A percentile compares a stretch with the other conserved stretches of the same genome.
These are phyloP conservation scores for Recurvomyces mirabilis DNA, from an alignment of 495 filamentous ascomycete genomes.

Conservation along the genomic window DNA sequence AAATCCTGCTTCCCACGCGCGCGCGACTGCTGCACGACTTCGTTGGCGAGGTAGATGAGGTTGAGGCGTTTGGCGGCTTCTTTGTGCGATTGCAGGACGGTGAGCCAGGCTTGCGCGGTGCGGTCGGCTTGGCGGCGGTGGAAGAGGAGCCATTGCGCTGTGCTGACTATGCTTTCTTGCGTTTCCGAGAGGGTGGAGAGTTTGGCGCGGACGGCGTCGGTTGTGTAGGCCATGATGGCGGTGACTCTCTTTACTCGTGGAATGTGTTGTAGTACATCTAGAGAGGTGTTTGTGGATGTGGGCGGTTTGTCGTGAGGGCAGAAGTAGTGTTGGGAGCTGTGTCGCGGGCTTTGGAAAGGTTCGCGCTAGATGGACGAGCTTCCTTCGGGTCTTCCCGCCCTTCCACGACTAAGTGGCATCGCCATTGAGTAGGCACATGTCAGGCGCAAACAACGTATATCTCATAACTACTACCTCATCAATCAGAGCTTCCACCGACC, in stretches of 20 bases:
- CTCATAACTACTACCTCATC: too few relatives aligned
- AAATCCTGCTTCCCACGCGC: conserved; percentile 86
- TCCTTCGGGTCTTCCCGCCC: too few relatives aligned
- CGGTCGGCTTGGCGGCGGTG: conserved; percentile 85
- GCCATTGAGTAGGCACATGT: too few relatives aligned
- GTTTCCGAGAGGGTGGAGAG: conserved; percentile 90
- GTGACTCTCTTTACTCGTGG: not conserved
- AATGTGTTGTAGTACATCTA: too few relatives aligned
- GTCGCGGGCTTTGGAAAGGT: not conserved
- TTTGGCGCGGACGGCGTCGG: conserved; percentile 87
- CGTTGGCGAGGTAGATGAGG: conserved; percentile 91
- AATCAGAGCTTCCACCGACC: too few relatives aligned
- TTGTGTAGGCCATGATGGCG: conserved; percentile 71
- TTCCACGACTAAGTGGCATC: too few relatives aligned
- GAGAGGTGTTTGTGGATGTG: not conserved
- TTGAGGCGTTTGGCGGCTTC: conserved; percentile 73
- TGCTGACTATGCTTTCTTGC: conserved; percentile 88
- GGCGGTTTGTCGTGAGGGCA: not conserved
- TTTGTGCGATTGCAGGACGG: conserved; percentile 67
- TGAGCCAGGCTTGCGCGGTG: conserved; percentile 80
- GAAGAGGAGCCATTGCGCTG: conserved; percentile 98
- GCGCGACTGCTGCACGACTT: conserved; percentile 91
- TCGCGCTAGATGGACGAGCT: too few relatives aligned
- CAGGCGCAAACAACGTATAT: too few relatives aligned
- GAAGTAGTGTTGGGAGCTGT: too few relatives aligned